A percentile compares a stretch with the other conserved stretches of the same genome.
phyloP scores from a whole-genome alignment of 805 yeast genomes.

The Komagataella populi region DNA sequence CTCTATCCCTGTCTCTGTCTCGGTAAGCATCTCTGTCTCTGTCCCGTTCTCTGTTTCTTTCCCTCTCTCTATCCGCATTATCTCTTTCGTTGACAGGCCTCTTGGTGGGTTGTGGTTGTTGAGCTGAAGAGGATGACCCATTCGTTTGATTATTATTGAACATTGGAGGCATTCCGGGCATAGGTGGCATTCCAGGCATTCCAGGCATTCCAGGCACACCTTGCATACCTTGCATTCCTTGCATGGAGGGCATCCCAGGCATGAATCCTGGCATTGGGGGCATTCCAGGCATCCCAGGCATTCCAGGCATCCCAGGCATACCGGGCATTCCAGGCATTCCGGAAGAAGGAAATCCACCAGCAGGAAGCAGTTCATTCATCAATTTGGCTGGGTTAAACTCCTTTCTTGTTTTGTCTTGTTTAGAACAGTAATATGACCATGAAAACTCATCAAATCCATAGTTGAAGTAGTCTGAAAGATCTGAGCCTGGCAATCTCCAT shows the following conservation, averaged over 20 bases:
- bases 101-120: constrained; percentile 1
- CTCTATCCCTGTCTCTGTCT: background rate
- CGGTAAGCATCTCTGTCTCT: background rate
- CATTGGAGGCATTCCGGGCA: constrained; percentile 1
- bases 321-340: constrained; percentile 12
- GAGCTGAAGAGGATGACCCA: background rate
- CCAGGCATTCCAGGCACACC: constrained; percentile 8
- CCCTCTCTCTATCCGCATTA: constrained; percentile 1
- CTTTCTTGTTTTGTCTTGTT: constrained; percentile 70
- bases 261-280: constrained; percentile 8
- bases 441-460: constrained; percentile 94
- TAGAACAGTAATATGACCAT: constrained; percentile 86
- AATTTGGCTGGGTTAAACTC: constrained; percentile 77
- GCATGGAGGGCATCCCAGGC: constrained; percentile 17
- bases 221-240: constrained; percentile 13
- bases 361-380: constrained; percentile 45
- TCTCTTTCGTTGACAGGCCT: constrained; percentile 1
- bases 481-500: constrained; percentile 97
- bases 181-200: constrained; percentile 4
- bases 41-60: background rate
- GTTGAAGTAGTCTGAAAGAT: constrained; percentile 86
- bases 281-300: constrained; percentile 9
- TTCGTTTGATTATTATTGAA: constrained; percentile 1
- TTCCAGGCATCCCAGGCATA: constrained; percentile 3
- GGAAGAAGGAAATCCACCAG: constrained; percentile 1